These are phyloP conservation scores for Neoscytalidium dimidiatum DNA, from an alignment of 2,329 filamentous ascomycete species.

Conservation along the genomic window DNA sequence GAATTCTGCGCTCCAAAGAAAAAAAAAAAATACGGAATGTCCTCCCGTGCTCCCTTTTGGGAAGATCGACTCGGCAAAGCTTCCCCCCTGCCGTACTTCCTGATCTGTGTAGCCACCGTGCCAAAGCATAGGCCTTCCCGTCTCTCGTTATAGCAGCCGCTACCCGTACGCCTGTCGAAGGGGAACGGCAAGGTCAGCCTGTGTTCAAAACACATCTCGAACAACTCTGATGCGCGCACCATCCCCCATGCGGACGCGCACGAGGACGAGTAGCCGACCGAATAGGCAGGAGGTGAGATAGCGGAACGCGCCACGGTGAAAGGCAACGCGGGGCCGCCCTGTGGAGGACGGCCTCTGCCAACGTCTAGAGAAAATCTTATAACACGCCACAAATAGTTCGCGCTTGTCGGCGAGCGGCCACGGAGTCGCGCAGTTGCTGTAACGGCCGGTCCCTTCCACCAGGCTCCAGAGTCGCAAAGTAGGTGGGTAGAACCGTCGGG, in stretches of 20 bases:
- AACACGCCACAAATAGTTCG: not conserved
- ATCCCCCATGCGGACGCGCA: too few relatives aligned
- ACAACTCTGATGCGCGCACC: not conserved
- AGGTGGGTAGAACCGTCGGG: too few relatives aligned
- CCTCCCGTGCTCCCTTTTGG: not conserved
- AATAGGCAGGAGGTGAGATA: not conserved
- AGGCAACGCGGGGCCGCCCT: too few relatives aligned
- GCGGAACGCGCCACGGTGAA: too few relatives aligned
- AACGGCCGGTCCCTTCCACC: too few relatives aligned
- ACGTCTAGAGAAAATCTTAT: not conserved
- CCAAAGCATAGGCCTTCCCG: not conserved
- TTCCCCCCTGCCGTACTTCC: not conserved
- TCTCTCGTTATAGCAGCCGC: not conserved
- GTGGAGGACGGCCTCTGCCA: too few relatives aligned
- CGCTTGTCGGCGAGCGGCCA: not conserved
- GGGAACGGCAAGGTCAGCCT: not conserved
- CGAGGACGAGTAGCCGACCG: not conserved
- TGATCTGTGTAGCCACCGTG: not conserved
- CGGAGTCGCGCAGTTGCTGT: too few relatives aligned
- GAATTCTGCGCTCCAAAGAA: too few relatives aligned
- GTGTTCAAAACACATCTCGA: not conserved
- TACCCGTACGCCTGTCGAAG: too few relatives aligned
- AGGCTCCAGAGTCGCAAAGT: too few relatives aligned
- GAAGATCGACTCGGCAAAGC: slow-evolving; percentile 7
- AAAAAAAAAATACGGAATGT: not conserved